Base-by-base conservation (phyloP, 805 yeast species). In the Wickerhamomyces silvicola region DNA sequence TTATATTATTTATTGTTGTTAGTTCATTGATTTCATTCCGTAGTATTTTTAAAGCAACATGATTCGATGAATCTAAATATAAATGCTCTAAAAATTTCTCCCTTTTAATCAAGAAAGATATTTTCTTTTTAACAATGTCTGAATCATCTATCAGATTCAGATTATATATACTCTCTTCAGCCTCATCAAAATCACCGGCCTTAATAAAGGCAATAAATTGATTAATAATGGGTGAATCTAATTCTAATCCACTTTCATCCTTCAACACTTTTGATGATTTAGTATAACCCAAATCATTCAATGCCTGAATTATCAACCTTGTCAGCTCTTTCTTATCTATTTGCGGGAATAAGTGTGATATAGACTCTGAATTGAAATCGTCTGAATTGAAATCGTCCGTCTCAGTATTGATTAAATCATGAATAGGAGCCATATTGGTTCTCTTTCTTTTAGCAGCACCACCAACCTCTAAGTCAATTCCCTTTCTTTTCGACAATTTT, bases 251-350 rank as follows among this genome's bases (percentile, higher is more conserved):
- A 36, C 62, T 57, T 43, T 70, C 75, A 5, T 48, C 37, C 36
- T 66, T 67, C 24, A 75, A 50, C 4, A 42, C 32, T 4, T 50
- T 38, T 0, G 74, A 66, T 0, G 72, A 48, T 3, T 52, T 42
- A 4, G 45, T 35, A 42, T 66, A 72, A 5, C 78, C 78, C 36
- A 75, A 39, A 36, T 72, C 78, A 22, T 57, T 54, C 30, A 75
- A 48, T 1, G 75, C 54, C 41, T 73, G 77, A 22, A 73, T 64
- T 24, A 75, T 47, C 18, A 75, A 52, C 30, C 73, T 61, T 3
- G 75, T 63, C 14, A 72, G 54, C 43, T 73, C 71, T 14, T 38
- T 39, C 14, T 27, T 36, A 22, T 47, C 38, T 11, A 47, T 32
- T n/a, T 40, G 39, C 6, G 56, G 54, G 31, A 41, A 50, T n/a